These are phyloP conservation scores for Solioccasus polychromus DNA, from an alignment of 768 basidiomycete genomes.

Conservation along the genomic window DNA sequence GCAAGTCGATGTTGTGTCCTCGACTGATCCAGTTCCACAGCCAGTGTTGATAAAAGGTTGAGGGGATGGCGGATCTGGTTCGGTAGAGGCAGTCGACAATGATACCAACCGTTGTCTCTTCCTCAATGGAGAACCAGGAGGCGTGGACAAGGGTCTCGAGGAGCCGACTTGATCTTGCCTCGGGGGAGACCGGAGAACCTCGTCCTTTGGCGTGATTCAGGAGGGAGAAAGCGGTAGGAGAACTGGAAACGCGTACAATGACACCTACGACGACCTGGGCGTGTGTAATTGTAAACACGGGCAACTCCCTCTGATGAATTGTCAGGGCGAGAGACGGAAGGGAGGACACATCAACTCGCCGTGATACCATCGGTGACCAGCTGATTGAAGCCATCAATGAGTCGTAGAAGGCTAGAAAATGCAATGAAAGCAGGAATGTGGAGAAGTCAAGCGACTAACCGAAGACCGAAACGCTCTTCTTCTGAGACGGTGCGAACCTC, in stretches of 20 bases:
- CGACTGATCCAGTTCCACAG: background rate
- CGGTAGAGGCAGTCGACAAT: constrained; percentile 18
- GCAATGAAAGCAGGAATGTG: background rate
- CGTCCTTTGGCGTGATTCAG: constrained; percentile 45
- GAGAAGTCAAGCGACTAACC: constrained; percentile 40
- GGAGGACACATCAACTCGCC: constrained; percentile 35
- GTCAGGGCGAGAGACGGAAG: background rate
- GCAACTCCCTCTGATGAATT: constrained; percentile 66
- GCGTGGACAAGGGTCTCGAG: constrained; percentile 15
- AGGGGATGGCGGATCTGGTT: background rate
- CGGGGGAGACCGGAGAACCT: constrained; percentile 33
- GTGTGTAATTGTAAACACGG: constrained; percentile 75
- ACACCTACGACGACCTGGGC: constrained; percentile 66
- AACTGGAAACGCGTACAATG: constrained; percentile 50
- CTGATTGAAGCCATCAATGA: constrained; percentile 61
- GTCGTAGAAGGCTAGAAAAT: constrained; percentile 60
- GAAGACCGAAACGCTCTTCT: constrained; percentile 79
- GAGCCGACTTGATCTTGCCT: background rate
- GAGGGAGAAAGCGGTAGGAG: background rate
- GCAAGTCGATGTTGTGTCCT: background rate
- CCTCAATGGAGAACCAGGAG: constrained; percentile 21
- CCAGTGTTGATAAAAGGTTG: too few species aligned
- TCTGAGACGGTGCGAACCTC: constrained; percentile 45
- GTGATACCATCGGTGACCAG: constrained; percentile 48
- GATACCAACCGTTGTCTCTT: constrained; percentile 27